Evolutionary conservation across 164 flowering plant genomes (phyloP).

Genomic region (Cinnamomum chago): DNA sequence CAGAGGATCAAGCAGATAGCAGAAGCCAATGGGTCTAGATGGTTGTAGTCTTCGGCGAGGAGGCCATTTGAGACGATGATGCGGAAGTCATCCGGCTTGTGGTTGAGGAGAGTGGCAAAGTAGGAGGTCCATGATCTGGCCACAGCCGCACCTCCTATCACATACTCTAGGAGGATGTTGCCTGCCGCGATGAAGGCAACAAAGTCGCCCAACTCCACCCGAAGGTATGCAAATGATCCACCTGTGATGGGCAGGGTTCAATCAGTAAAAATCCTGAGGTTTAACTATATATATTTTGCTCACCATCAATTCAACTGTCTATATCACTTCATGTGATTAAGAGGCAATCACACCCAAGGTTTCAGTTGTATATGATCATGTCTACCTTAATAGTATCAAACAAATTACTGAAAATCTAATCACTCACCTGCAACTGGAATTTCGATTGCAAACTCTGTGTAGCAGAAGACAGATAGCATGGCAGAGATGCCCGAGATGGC

Average conservation of each 20-base stretch:
- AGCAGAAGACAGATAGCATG: conserved; percentile 55
- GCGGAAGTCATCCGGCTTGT: conserved; percentile 11
- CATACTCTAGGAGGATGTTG: conserved; percentile 62
- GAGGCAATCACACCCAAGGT: no score
- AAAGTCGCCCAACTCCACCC: conserved; percentile 79
- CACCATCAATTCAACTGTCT: no score
- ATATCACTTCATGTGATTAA: no score
- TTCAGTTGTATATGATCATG: no score
- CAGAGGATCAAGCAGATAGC: conserved; percentile 29
- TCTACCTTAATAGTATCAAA: no score
- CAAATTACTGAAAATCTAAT: no score
- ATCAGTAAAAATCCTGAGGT: no score
- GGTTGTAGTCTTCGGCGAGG: conserved; percentile 32
- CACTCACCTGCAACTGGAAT: conserved; percentile 51
- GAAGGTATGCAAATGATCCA: conserved; percentile 69
- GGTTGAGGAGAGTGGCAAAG: conserved; percentile 58
- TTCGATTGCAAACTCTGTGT: conserved; percentile 65
- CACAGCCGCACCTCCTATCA: conserved; percentile 54
- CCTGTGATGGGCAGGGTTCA: conserved; percentile 26
- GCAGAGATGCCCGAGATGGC: conserved; percentile 52
- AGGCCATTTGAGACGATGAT: conserved; percentile 17
- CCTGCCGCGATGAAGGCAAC: conserved; percentile 74
- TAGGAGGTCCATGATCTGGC: conserved; percentile 74
- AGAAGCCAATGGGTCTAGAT: conserved; percentile 58
- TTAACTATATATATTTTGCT: no score